Conservation (phyloP, 176 grass and related monocot species). For the Coix lacrymajobi region DNA sequence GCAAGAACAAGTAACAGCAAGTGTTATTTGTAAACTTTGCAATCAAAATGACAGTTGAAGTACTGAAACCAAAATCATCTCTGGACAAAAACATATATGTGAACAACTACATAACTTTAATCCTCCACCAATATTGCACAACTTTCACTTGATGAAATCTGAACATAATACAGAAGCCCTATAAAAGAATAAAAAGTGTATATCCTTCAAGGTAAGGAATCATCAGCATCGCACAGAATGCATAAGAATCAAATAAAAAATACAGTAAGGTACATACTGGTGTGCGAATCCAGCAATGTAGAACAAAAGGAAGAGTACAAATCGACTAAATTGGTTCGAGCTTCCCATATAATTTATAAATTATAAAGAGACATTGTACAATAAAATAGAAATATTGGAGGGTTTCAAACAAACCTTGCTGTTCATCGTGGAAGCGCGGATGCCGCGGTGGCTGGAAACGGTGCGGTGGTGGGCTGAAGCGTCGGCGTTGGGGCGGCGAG, state of each 20-base stretch:
- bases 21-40: background rate
- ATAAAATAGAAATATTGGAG: background rate
- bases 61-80: background rate
- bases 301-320: background rate
- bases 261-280: background rate
- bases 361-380: background rate
- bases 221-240: background rate
- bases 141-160: background rate
- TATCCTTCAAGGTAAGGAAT: background rate
- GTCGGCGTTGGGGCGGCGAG: constrained; percentile 43
- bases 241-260: background rate
- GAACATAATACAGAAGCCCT: background rate
- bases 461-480: constrained; percentile 32
- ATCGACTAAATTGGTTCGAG: background rate
- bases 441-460: constrained; percentile 45
- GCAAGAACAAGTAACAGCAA: background rate
- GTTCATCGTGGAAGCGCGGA: constrained; percentile 33
- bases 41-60: background rate
- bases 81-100: background rate
- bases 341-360: background rate
- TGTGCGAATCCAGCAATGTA: background rate
- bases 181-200: background rate
- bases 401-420: constrained; percentile 50
- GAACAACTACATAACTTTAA: background rate
- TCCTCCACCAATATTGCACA: background rate